Base-by-base conservation (phyloP, 805 yeast genomes). In the Metschnikowia continentalis region DNA sequence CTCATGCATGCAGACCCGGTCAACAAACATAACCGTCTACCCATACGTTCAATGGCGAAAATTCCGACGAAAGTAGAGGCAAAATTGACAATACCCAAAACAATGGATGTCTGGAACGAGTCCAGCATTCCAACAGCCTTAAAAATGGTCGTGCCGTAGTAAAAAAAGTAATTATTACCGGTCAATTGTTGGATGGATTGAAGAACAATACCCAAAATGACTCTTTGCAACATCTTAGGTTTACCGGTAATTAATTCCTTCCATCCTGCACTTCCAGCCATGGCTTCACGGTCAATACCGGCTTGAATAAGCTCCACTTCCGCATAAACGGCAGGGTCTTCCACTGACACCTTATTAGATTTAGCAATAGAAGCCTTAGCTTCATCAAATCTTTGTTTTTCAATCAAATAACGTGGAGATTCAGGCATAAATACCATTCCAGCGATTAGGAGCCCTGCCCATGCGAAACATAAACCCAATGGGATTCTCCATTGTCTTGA, bases 401-500 rank as follows among this genome's bases (percentile, higher is more conserved):
- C 81, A 54, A 81, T 74, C 68, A 84, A 75, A 70, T 65, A 84
- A 62, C 87, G 72, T 54, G 90, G 86, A 33, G 88, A 81, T 69
- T 84, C 90, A 35, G 90, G 89, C 78, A 83, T 81, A 56, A 75
- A 72, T 26, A 74, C 54, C 82, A 78, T 77, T 63, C 81, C 84
- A 32, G 62, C 54, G 38, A 76, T 68, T 73, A 79, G 72, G 44
- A 79, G 60, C 47, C 70, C 60, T 61, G 81, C 79, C 77, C 78
- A 77, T 4, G 65, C 67, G 46, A 71, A 74, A 49, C 73, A 67
- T 51, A 81, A 65, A 39, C 80, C 81, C 59, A 84, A 70, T 48
- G 89, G 88, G 54, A 82, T 77, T 74, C 87, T 76, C 89, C 90
- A 85, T 64, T 81, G 83, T 56, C 76, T 71, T 13, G 82, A 77